phyloP scores from a whole-genome alignment of 1,284 basidiomycete genomes.

The Leccinum subfulvum region DNA sequence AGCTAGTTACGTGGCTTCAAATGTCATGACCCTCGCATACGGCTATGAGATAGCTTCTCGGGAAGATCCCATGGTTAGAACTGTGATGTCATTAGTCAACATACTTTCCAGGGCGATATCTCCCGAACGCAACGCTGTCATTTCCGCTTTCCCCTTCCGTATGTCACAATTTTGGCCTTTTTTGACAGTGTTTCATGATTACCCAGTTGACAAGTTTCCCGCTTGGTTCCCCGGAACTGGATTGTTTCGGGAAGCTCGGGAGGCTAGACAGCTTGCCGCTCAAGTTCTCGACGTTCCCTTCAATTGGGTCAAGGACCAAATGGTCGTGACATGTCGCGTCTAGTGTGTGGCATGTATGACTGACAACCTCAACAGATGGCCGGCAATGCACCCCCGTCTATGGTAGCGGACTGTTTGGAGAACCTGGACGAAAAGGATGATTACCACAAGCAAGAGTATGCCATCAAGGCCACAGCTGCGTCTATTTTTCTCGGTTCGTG shows the following conservation, averaged over 20 bases:
- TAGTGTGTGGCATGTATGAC: not conserved
- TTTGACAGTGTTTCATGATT: not conserved
- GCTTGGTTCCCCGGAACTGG: constrained; percentile 42
- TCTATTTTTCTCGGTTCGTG: constrained; percentile 27
- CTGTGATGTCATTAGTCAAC: constrained; percentile 17
- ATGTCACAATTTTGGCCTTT: constrained; percentile 4
- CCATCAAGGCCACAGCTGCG: constrained; percentile 27
- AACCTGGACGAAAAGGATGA: constrained; percentile 19
- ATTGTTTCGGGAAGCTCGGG: constrained; percentile 35
- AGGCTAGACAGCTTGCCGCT: constrained; percentile 12
- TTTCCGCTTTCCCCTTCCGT: constrained; percentile 27
- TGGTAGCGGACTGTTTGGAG: constrained; percentile 27
- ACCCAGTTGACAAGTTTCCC: constrained; percentile 40
- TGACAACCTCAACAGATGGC: constrained; percentile 7
- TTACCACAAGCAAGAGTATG: constrained; percentile 16
- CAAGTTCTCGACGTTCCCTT: constrained; percentile 26
- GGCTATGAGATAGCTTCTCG: constrained; percentile 19
- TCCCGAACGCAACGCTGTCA: constrained; percentile 18
- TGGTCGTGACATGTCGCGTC: constrained; percentile 14
- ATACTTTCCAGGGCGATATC: constrained; percentile 23
- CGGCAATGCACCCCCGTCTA: constrained; percentile 21
- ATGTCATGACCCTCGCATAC: constrained; percentile 26
- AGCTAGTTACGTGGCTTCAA: constrained; percentile 26
- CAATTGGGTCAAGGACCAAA: constrained; percentile 20
- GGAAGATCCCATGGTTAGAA: constrained; percentile 26